Base-by-base conservation (phyloP, 805 yeast genomes). In the Myxozyma vanderwaltii region DNA sequence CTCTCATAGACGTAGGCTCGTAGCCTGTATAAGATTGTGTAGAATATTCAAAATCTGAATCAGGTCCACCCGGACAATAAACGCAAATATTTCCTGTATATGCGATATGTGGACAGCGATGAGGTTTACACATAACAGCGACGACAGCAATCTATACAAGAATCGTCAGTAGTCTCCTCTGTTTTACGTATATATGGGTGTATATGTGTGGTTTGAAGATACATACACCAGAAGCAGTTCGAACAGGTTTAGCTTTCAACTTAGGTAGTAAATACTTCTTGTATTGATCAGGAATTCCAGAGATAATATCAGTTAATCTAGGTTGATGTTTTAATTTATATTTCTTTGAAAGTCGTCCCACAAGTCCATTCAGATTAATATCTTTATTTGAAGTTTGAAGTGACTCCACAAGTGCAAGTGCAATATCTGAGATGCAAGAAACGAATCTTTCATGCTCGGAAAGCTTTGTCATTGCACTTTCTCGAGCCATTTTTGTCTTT, bases 71-170 rank as follows among this genome's bases (percentile, higher is more conserved):
- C 4, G 99, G 99, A 76, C 99, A 94, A 72, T 77, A 94, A 12
- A 94, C 99, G 78, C 99, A 94, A 63, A 94, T 94, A 71, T 94
- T 94, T 63, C 99, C 99, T 0, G 99, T 94, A 73, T 94, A 94
- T 21, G 99, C 98, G 69, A 94, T 94, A 74, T 94, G 99, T 27
- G 99, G 99, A 75, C 99, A 94, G 76, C 99, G 82, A 74, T 94
- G 99, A 1, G 99, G 99, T 74, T 94, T 94, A 77, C 97, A 91
- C 98, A 94, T 94, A 33, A 94, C 98, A 0, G 99, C 99, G 46
- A 94, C 98, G 21, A 94, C 99, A 8, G 99, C 99, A 59, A 94
- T 96, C 58, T 56, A n/a, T n/a, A 24, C 46, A 2, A 5, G 4
- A 21, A 7, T 2, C 5, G 7, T 13, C 33, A 29, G 33, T 29